Evolutionary conservation across 2,329 filamentous ascomycete genomes (phyloP).

Genomic region (Didymella arachidicola): DNA sequence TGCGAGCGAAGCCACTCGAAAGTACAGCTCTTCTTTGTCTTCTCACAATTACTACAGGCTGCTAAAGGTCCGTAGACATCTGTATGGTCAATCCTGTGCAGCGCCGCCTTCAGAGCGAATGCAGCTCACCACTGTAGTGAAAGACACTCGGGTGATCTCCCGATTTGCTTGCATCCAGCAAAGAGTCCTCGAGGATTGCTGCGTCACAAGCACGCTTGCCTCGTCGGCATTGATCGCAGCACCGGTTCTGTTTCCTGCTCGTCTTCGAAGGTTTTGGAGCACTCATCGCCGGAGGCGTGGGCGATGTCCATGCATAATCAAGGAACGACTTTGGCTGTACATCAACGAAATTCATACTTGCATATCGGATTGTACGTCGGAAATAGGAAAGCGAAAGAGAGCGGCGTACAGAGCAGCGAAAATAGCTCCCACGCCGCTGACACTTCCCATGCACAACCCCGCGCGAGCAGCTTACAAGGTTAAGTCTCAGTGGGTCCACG

Average conservation of each 20-base stretch:
- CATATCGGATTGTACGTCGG: slow-evolving; percentile 35
- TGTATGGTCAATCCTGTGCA: slow-evolving; percentile 31
- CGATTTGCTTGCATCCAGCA: slow-evolving; percentile 37
- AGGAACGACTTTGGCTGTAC: slow-evolving; percentile 48
- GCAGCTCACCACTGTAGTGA: slow-evolving; percentile 47
- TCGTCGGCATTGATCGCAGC: slow-evolving; percentile 58
- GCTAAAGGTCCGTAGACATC: slow-evolving; percentile 47
- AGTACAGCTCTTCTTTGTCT: slow-evolving; percentile 56
- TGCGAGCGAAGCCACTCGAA: slow-evolving; percentile 55
- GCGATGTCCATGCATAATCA: slow-evolving; percentile 49
- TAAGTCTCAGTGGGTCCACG: slow-evolving; percentile 26
- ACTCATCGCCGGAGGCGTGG: slow-evolving; percentile 33
- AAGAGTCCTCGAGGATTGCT: slow-evolving; percentile 45
- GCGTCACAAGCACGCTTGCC: slow-evolving; percentile 58
- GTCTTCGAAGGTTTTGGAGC: slow-evolving; percentile 42
- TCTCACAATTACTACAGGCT: slow-evolving; percentile 54
- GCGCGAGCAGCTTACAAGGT: slow-evolving; percentile 25
- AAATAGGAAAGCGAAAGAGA: slow-evolving; percentile 40
- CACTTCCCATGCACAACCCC: slow-evolving; percentile 39
- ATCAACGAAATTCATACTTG: slow-evolving; percentile 49
- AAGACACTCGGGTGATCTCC: slow-evolving; percentile 39
- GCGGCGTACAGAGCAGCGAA: slow-evolving; percentile 21
- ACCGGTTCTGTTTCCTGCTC: slow-evolving; percentile 53
- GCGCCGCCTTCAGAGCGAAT: neutral
- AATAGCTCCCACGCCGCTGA: slow-evolving; percentile 28